Conservation (phyloP, 1,284 basidiomycete species). For the Boletus calvinii region DNA sequence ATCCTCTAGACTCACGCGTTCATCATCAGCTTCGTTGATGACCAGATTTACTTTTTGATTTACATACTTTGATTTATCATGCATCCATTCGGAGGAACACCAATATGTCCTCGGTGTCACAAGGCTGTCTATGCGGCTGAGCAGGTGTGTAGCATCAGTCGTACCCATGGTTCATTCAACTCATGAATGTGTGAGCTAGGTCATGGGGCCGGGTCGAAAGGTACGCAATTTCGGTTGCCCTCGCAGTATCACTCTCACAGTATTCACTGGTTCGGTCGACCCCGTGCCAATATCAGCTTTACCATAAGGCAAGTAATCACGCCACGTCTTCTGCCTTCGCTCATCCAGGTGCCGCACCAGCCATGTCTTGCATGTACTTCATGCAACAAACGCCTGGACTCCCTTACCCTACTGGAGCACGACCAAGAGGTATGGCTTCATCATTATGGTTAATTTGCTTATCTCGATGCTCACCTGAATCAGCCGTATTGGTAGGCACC, state of each 20-base stretch:
- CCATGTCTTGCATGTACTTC: slow-evolving; percentile 69
- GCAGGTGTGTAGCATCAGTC: slow-evolving; percentile 50
- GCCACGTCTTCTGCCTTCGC: not conserved
- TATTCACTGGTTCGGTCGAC: slow-evolving; percentile 5
- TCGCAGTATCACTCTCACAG: slow-evolving; percentile 1
- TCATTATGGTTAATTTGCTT: slow-evolving; percentile 3
- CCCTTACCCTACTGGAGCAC: slow-evolving; percentile 70
- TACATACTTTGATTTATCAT: slow-evolving; percentile 34
- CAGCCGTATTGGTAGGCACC: slow-evolving; percentile 34
- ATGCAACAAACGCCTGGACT: slow-evolving; percentile 74
- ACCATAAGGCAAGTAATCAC: slow-evolving; percentile 61
- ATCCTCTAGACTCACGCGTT: not conserved
- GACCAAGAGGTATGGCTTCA: slow-evolving; percentile 60
- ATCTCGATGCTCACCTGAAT: slow-evolving; percentile 10
- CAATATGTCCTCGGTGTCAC: slow-evolving; percentile 62
- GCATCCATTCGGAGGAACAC: slow-evolving; percentile 66
- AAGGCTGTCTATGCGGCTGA: slow-evolving; percentile 79
- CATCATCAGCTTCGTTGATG: slow-evolving; percentile 6
- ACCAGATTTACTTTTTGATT: slow-evolving; percentile 3
- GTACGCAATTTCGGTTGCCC: slow-evolving; percentile 39
- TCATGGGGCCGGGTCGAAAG: slow-evolving; percentile 78
- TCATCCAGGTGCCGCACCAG: slow-evolving; percentile 28
- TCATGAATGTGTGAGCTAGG: slow-evolving; percentile 40
- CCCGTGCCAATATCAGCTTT: slow-evolving; percentile 47
- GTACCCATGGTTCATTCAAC: slow-evolving; percentile 2